These are phyloP conservation scores for Stevia rebaudiana DNA, from an alignment of 140 eudicot species.

Conservation along the genomic window DNA sequence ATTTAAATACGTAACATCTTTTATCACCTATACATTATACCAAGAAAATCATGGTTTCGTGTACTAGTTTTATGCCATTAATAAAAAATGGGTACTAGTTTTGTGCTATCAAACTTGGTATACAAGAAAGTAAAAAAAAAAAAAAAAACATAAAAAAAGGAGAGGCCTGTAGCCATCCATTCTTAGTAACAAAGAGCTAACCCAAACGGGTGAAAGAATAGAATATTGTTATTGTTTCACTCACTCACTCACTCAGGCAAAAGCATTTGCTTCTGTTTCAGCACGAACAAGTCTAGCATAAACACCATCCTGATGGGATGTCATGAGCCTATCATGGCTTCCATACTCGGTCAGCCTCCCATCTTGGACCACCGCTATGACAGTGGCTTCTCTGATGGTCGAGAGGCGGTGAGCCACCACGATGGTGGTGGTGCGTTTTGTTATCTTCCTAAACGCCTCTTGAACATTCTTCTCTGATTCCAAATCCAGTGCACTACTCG, in stretches of 20 bases:
- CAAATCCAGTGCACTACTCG: conserved; percentile 81
- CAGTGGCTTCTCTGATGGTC: conserved; percentile 68
- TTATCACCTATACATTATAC: too few species aligned
- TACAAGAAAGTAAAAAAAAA: background rate
- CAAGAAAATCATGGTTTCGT: too few species aligned
- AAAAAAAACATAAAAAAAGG: background rate
- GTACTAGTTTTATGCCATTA: background rate
- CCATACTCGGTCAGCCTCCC: conserved; percentile 67
- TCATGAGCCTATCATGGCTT: conserved; percentile 64
- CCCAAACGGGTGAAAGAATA: background rate
- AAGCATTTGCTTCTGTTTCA: conserved; percentile 77
- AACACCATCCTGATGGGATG: conserved; percentile 60
- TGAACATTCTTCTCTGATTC: conserved; percentile 75
- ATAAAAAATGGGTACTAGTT: background rate
- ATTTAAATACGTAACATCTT: too few species aligned
- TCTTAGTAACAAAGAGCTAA: background rate
- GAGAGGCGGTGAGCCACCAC: conserved; percentile 89
- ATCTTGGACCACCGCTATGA: conserved; percentile 61
- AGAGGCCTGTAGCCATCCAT: background rate
- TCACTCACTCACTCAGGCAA: conserved; percentile 40
- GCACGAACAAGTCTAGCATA: conserved; percentile 76
- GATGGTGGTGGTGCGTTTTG: conserved; percentile 61
- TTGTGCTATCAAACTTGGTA: background rate
- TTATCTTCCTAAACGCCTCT: conserved; percentile 62
- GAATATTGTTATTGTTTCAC: background rate